Percentiles rank a stretch among this genome's conserved stretches.
These are phyloP conservation scores for Pseudopithomyces chartarum DNA, from an alignment of 2,329 filamentous ascomycete genomes.

Conservation along the genomic window DNA sequence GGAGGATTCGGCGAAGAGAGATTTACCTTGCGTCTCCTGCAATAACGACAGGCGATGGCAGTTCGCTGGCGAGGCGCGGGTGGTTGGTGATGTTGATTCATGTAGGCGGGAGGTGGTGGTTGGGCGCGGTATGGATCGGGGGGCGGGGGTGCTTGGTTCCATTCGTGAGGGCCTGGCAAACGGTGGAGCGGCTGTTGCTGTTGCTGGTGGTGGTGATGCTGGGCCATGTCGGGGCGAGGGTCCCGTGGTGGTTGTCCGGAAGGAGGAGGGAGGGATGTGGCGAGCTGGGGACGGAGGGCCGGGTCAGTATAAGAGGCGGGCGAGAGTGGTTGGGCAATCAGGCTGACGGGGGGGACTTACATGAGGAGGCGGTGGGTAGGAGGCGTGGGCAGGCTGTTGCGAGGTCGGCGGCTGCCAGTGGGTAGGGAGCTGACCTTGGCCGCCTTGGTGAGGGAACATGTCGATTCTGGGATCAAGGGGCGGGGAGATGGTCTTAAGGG, in stretches of 20 bases:
- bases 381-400: slow-evolving; percentile 42
- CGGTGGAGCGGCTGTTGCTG: slow-evolving; percentile 53
- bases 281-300: slow-evolving; percentile 27
- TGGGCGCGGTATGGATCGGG: slow-evolving; percentile 47
- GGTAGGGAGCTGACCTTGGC: slow-evolving; percentile 45
- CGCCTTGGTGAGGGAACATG: slow-evolving; percentile 44
- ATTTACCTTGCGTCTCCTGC: slow-evolving; percentile 62
- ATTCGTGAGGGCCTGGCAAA: slow-evolving; percentile 53
- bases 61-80: slow-evolving; percentile 64
- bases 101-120: slow-evolving; percentile 47
- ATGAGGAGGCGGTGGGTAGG: slow-evolving; percentile 43
- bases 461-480: not conserved
- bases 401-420: slow-evolving; percentile 45
- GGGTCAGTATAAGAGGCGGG: slow-evolving; percentile 19
- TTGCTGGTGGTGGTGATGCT: slow-evolving; percentile 51
- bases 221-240: slow-evolving; percentile 51
- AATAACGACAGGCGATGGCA: slow-evolving; percentile 66
- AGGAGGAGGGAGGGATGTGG: slow-evolving; percentile 37
- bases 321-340: slow-evolving; percentile 15
- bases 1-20: not conserved
- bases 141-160: slow-evolving; percentile 47
- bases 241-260: slow-evolving; percentile 39
- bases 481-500: slow-evolving; percentile 2
- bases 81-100: slow-evolving; percentile 44
- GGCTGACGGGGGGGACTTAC: slow-evolving; percentile 35